Evolutionary conservation across 2,329 filamentous ascomycete genomes (phyloP).

Genomic region (Mycocentrospora acerina): DNA sequence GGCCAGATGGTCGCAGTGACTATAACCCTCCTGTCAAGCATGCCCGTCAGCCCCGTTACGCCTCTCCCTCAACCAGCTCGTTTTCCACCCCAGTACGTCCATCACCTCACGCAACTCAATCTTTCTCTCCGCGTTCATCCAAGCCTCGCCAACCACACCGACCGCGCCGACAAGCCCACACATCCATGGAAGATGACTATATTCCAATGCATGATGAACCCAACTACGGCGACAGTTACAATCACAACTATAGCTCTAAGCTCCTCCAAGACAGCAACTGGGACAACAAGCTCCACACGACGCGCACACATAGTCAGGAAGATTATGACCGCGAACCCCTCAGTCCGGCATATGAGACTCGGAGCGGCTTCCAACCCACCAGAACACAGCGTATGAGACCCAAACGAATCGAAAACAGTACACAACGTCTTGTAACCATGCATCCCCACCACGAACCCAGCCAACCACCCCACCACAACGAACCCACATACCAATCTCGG

Average conservation of each 20-base stretch:
- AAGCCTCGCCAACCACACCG: too few species aligned
- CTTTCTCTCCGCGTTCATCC: too few species aligned
- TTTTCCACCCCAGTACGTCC: too few species aligned
- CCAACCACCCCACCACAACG: not conserved
- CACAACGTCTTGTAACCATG: not conserved
- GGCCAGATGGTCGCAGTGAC: too few species aligned
- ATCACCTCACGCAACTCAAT: too few species aligned
- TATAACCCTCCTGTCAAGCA: too few species aligned
- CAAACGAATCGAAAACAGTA: not conserved
- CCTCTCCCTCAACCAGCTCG: too few species aligned
- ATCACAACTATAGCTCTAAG: constrained; percentile 1
- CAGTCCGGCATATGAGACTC: constrained; percentile 1
- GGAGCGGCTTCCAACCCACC: constrained; percentile 4
- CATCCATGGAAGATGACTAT: too few species aligned
- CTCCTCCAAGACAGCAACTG: constrained; percentile 12
- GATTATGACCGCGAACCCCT: constrained; percentile 7
- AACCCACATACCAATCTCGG: not conserved
- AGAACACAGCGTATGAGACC: constrained; percentile 1
- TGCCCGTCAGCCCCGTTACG: too few species aligned
- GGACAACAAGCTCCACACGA: constrained; percentile 8
- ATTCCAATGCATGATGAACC: too few species aligned
- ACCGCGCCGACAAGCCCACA: too few species aligned
- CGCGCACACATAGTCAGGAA: constrained; percentile 10
- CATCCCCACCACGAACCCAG: not conserved
- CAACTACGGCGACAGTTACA: too few species aligned